A percentile compares a stretch with the other conserved stretches of the same genome.
Evolutionary conservation across 140 eudicot genomes (phyloP).

Genomic region (Oenanthe javanica): DNA sequence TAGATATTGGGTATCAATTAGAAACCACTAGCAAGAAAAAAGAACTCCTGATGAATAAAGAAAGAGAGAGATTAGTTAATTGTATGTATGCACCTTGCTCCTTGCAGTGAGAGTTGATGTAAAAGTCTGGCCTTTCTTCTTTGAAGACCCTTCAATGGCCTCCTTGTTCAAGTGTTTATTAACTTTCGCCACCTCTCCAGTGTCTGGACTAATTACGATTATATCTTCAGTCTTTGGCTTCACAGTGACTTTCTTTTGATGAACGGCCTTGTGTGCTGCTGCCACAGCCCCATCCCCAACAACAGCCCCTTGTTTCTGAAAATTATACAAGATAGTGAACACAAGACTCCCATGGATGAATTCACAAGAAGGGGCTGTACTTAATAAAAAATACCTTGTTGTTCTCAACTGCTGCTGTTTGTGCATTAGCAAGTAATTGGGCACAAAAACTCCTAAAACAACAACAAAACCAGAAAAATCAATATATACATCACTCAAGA

Average conservation of each 20-base stretch:
- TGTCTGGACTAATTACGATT: conserved; percentile 33
- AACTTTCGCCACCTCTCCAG: conserved; percentile 22
- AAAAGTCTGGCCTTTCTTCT: conserved; percentile 32
- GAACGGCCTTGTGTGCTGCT: background rate
- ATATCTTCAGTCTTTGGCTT: conserved; percentile 33
- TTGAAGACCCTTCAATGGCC: conserved; percentile 15
- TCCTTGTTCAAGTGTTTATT: conserved; percentile 16
- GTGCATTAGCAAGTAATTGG: conserved; percentile 84
- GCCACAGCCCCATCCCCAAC: conserved; percentile 1
- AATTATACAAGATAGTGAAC: background rate
- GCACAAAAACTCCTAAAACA: conserved; percentile 61
- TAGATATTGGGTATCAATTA: background rate
- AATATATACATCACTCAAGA: background rate
- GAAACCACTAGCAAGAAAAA: conserved; percentile 4
- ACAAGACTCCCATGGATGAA: background rate
- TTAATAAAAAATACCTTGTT: conserved; percentile 33
- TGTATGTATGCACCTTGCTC: conserved; percentile 29
- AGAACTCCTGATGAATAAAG: background rate
- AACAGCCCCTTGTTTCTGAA: conserved; percentile 7
- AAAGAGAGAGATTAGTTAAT: background rate
- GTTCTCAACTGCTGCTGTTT: conserved; percentile 39
- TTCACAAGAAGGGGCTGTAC: background rate
- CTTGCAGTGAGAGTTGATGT: conserved; percentile 50
- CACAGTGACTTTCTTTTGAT: conserved; percentile 37
- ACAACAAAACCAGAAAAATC: background rate